Evolutionary conservation across 78 protist genomes (phyloP).

Genomic region (Monosiga brevicollis): DNA sequence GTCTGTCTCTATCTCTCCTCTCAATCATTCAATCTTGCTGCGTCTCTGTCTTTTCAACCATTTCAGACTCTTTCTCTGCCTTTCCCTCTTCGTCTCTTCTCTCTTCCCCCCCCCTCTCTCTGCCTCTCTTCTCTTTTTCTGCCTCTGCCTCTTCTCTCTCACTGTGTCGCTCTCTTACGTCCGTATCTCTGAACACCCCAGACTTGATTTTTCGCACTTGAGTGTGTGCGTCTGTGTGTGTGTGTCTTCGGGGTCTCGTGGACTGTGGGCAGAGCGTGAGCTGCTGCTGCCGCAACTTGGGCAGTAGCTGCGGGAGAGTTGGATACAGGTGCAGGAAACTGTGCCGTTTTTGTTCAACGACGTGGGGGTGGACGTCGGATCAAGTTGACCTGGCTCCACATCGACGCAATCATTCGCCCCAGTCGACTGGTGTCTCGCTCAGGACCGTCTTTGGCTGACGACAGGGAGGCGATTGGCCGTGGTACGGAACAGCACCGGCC

Average conservation of each 20-base stretch:
- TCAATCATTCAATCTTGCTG: background rate
- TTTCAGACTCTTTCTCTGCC: background rate
- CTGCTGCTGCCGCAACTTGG: background rate
- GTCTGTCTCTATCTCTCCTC: background rate
- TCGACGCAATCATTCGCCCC: too few relatives aligned
- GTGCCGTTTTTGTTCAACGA: too few relatives aligned
- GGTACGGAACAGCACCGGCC: too few relatives aligned
- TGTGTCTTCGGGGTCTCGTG: background rate
- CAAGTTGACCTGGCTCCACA: too few relatives aligned
- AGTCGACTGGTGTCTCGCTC: too few relatives aligned
- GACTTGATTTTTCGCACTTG: background rate
- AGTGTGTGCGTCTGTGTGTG: background rate
- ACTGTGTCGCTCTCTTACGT: background rate
- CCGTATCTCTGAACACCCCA: background rate
- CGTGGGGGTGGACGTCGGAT: too few relatives aligned
- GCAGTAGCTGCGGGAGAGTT: too few relatives aligned
- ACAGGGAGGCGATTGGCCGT: too few relatives aligned
- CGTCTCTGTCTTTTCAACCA: background rate
- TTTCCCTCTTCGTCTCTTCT: background rate
- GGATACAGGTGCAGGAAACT: too few relatives aligned
- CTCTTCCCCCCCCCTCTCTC: background rate
- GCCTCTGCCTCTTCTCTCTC: background rate
- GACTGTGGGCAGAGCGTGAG: background rate
- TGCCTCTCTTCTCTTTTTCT: background rate
- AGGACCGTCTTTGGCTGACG: too few relatives aligned